These are phyloP conservation scores for Solanum aculeatissimum DNA, from an alignment of 305 asterid genomes.

Conservation along the genomic window DNA sequence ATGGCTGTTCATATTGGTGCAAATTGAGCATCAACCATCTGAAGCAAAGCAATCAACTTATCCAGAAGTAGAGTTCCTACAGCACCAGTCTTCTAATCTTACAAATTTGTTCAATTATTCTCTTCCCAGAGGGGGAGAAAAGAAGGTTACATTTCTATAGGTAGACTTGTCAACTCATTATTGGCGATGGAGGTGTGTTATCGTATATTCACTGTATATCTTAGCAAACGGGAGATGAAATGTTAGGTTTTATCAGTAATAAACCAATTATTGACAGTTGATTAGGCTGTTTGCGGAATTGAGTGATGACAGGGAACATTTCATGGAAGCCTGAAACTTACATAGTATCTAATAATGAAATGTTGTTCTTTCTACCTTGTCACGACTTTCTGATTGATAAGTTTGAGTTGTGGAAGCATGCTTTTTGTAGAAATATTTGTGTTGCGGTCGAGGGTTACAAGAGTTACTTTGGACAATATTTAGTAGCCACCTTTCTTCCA, in stretches of 20 bases:
- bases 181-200: background rate
- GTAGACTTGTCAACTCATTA: background rate
- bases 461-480: background rate
- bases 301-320: background rate
- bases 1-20: conserved; percentile 48
- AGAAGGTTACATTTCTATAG: background rate
- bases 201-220: background rate
- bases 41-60: background rate
- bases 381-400: too few relatives aligned
- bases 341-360: background rate
- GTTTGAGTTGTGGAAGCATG: too few relatives aligned
- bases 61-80: background rate
- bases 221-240: background rate
- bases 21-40: conserved; percentile 23
- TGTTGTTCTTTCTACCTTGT: background rate
- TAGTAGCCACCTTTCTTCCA: background rate
- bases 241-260: background rate
- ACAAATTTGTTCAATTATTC: background rate
- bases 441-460: too few relatives aligned
- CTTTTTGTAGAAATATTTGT: too few relatives aligned
- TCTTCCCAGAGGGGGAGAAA: background rate
- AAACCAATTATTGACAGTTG: background rate
- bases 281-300: background rate
- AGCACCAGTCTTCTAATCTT: background rate
- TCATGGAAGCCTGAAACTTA: background rate